phyloP scores from a whole-genome alignment of 148 eudicot species.

The Rhododendron henanense region DNA sequence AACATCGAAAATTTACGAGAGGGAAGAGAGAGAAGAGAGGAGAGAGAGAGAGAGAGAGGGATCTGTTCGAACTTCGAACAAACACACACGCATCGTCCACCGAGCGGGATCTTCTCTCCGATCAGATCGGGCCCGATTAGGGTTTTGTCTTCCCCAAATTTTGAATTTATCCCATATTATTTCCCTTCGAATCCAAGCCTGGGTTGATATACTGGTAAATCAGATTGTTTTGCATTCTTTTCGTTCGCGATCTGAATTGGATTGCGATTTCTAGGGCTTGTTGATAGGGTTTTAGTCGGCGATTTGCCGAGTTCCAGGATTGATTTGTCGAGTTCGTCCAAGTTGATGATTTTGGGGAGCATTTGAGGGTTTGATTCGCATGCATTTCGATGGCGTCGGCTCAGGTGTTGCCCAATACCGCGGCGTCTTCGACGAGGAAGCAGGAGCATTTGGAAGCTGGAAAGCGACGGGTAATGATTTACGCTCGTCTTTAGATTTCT shows the following conservation, averaged over 20 bases:
- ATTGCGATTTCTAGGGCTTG: background rate
- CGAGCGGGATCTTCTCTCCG: slow-evolving; percentile 4
- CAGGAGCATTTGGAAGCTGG: slow-evolving; percentile 87
- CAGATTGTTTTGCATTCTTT: background rate
- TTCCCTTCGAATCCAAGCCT: background rate
- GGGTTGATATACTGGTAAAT: background rate
- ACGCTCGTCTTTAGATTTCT: background rate
- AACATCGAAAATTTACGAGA: background rate
- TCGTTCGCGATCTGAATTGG: slow-evolving; percentile 7
- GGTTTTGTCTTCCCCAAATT: background rate
- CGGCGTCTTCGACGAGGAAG: slow-evolving; percentile 32
- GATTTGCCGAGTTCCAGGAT: background rate
- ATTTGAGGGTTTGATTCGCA: background rate
- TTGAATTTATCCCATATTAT: background rate
- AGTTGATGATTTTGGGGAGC: background rate
- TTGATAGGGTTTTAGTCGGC: background rate
- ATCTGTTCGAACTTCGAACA: background rate
- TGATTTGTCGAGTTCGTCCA: background rate
- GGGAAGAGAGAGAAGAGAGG: background rate
- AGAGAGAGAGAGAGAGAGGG: background rate
- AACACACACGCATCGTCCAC: background rate
- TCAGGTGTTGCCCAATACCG: slow-evolving; percentile 43
- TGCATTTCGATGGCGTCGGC: slow-evolving; percentile 51
- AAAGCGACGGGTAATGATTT: slow-evolving; percentile 45
- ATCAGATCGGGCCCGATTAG: slow-evolving; percentile 7